Conservation (phyloP, 495 filamentous ascomycete species). For the Sphaerosporella brunnea region DNA sequence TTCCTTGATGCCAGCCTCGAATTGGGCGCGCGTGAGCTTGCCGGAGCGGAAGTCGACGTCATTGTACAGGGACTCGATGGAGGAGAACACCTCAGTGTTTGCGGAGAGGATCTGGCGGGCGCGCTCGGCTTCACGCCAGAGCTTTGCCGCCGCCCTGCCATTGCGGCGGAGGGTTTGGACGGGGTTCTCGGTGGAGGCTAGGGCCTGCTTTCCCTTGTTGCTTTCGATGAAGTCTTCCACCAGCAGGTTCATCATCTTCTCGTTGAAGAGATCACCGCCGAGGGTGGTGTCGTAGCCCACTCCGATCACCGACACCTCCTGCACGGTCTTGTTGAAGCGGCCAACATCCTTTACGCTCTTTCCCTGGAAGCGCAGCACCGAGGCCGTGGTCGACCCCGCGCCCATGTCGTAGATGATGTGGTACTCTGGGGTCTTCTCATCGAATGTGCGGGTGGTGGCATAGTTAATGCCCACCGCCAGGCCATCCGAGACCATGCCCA, state of each 20-base stretch:
- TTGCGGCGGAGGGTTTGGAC: constrained; percentile 45
- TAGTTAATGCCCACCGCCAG: constrained; percentile 89
- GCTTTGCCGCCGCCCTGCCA: constrained; percentile 67
- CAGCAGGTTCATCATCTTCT: constrained; percentile 76
- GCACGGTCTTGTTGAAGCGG: constrained; percentile 87
- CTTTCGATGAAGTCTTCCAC: constrained; percentile 55
- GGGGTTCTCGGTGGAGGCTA: constrained; percentile 35
- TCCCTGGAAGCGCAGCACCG: constrained; percentile 75
- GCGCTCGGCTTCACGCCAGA: constrained; percentile 81
- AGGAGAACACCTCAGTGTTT: constrained; percentile 61
- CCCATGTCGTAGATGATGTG: constrained; percentile 97
- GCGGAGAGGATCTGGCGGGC: constrained; percentile 81
- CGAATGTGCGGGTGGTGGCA: constrained; percentile 75
- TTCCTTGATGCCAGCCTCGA: constrained; percentile 60
- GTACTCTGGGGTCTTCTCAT: constrained; percentile 75
- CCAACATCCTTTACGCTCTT: constrained; percentile 80
- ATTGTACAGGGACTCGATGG: constrained; percentile 75
- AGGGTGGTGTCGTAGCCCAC: constrained; percentile 76
- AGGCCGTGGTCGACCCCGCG: constrained; percentile 92
- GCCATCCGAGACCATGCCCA: constrained; percentile 75
- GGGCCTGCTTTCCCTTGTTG: constrained; percentile 48
- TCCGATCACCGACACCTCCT: constrained; percentile 77
- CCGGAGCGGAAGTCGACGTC: constrained; percentile 78
- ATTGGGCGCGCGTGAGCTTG: constrained; percentile 65
- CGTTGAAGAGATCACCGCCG: constrained; percentile 78